Conservation (phyloP, 2,329 filamentous ascomycete genomes). For the Emergomyces africanus region DNA sequence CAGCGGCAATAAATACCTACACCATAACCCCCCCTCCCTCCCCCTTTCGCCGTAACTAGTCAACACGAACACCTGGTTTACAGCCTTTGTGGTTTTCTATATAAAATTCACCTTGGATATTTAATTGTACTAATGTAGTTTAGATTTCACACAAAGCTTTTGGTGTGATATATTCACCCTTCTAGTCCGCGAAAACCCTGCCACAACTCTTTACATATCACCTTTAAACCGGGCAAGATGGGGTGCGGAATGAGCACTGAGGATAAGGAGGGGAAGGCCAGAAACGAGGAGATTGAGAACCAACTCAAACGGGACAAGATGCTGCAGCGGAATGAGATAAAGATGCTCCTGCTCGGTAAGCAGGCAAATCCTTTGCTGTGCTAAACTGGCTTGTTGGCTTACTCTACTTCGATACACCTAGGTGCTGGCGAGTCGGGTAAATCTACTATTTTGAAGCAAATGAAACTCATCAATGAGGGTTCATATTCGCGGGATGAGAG, state of each 20-base stretch:
- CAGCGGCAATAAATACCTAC: background rate
- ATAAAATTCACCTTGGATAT: background rate
- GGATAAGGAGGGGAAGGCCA: conserved; percentile 99
- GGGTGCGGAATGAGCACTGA: conserved; percentile 99
- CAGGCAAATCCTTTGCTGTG: conserved; percentile 12
- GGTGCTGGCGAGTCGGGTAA: conserved; percentile 97
- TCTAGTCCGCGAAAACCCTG: background rate
- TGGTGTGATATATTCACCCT: background rate
- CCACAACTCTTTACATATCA: background rate
- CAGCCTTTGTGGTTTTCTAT: too few relatives aligned
- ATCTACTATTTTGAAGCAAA: conserved; percentile 89
- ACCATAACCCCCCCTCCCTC: background rate
- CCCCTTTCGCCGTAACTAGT: background rate
- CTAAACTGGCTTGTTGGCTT: conserved; percentile 2
- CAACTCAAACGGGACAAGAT: conserved; percentile 97
- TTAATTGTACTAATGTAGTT: background rate
- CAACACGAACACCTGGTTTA: background rate
- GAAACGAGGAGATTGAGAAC: conserved; percentile 99
- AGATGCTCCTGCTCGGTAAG: conserved; percentile 96
- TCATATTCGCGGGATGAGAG: conserved; percentile 87
- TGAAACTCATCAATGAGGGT: conserved; percentile 99
- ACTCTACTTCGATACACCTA: conserved; percentile 26
- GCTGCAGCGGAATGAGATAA: conserved; percentile 99
- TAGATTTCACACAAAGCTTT: background rate
- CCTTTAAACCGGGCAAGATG: conserved; percentile 56